Evolutionary conservation across 1,284 basidiomycete genomes (phyloP), one percentile per base, ranked within the genome.

Genomic region (Irpex sp.): DNA sequence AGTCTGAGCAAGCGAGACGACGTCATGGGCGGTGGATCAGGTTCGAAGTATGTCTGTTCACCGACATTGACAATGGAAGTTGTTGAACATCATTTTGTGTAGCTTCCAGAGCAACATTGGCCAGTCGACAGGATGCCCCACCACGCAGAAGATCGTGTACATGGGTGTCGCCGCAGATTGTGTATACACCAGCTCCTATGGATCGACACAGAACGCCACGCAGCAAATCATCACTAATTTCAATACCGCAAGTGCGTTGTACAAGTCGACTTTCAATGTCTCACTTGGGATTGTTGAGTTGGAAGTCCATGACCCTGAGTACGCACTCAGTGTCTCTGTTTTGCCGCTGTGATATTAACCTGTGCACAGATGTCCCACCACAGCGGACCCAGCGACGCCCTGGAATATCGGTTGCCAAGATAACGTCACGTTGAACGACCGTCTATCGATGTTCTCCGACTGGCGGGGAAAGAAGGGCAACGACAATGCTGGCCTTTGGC

Each of bases 101-200:
- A 94, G 91, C 74, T 94, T 90, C 70, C 81, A 82, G 58, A 75
- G 83, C 68, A 78, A 74, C 46, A 95, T 95, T 67, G 90, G 88
- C 33, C 77, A 83, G 21, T 86, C 81, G 1, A 72, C 75, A 1
- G 94, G 94, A 8, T 97, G 94, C 73, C 91, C 93, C 1, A 85
- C 77, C 54, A 80, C 83, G 0, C 89, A 90, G 71, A 84, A 86
- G 76, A 83, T 95, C 62, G 87, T 94, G 21, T 93, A 88, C 70
- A 87, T 93, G 82, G 94, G 94, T 21, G 90, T 95, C 51, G 94
- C 94, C 0, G 88, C 94, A 1, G 94, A 97, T 74, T 97, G 94
- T 75, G 86, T 83, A 66, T 96, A 95, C 69, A 83, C 87, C 2
- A 69, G 76, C 17, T 78, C 80, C 54, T 90, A 92, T 68, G 86